Percentiles rank a stretch among this genome's conserved stretches.
Conservation (phyloP, 164 flowering plant genomes). For the Stephania yunnanensis region DNA sequence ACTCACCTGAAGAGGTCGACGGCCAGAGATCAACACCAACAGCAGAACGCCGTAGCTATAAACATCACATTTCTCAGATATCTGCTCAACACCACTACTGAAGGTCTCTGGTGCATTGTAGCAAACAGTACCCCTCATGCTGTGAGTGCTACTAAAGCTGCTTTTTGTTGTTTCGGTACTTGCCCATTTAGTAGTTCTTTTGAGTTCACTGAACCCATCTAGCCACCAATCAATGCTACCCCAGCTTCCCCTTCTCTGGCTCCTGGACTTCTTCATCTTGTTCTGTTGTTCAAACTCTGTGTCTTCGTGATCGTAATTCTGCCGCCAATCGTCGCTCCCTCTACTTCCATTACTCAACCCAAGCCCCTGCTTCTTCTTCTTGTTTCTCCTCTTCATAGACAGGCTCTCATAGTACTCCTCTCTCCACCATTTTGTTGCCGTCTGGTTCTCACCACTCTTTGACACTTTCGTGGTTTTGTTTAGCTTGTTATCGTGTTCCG, state of each 20-base stretch:
- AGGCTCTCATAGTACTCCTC: constrained; percentile 87
- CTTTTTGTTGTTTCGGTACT: constrained; percentile 71
- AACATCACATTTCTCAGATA: constrained; percentile 83
- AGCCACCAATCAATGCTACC: constrained; percentile 86
- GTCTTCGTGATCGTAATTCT: constrained; percentile 16
- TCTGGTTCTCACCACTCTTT: constrained; percentile 44
- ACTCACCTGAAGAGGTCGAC: constrained; percentile 82
- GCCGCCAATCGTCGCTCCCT: constrained; percentile 42
- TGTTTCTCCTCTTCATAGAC: constrained; percentile 46
- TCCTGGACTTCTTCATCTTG: constrained; percentile 26
- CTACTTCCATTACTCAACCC: constrained; percentile 7
- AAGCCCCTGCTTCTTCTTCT: not conserved
- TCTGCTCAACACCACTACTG: constrained; percentile 46
- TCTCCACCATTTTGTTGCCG: constrained; percentile 87
- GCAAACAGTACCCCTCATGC: constrained; percentile 98
- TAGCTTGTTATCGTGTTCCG: no score
- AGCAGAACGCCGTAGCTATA: constrained; percentile 89
- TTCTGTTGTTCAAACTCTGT: constrained; percentile 25
- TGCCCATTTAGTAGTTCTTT: constrained; percentile 18
- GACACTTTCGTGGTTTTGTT: constrained; percentile 65
- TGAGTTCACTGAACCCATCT: constrained; percentile 64
- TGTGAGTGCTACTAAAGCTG: constrained; percentile 39
- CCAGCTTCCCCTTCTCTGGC: constrained; percentile 39
- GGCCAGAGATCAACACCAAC: constrained; percentile 74
- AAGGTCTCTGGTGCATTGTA: constrained; percentile 91